A percentile compares a stretch with the other conserved stretches of the same genome.
These are phyloP conservation scores for Bathelium albidoporum DNA, from an alignment of 495 filamentous ascomycete genomes.

Conservation along the genomic window DNA sequence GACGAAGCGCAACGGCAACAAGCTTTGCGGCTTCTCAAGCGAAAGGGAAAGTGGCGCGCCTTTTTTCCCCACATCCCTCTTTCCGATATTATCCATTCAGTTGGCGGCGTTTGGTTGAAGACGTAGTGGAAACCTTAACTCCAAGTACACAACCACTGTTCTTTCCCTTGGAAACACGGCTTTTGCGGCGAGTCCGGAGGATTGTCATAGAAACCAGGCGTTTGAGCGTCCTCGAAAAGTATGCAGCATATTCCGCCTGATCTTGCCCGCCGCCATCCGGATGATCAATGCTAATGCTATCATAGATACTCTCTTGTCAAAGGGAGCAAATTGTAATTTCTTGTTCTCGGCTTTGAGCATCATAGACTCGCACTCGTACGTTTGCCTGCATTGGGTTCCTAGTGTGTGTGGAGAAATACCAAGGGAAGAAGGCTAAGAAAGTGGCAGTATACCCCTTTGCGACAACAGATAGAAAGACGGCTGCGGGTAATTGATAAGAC, in stretches of 20 bases:
- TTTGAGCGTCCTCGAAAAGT: background rate
- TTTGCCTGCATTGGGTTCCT: background rate
- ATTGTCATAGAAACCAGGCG: background rate
- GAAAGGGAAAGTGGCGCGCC: background rate
- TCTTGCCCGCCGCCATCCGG: background rate
- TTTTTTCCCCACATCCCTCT: background rate
- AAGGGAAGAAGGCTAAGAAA: background rate
- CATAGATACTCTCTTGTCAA: background rate
- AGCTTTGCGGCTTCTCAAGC: constrained; percentile 4
- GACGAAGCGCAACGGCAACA: background rate
- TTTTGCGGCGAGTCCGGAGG: background rate
- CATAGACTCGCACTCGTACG: background rate
- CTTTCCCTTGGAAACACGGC: background rate
- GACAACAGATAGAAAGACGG: background rate
- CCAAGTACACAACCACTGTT: background rate
- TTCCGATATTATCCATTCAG: background rate
- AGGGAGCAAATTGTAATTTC: background rate
- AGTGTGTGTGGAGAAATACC: background rate
- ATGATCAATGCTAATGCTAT: background rate
- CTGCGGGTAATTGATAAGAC: background rate
- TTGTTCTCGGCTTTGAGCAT: background rate
- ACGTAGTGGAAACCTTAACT: background rate
- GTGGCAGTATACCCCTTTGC: background rate
- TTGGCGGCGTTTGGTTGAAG: background rate
- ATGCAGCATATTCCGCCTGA: background rate